Evolutionary conservation across 352 stramenopile genomes (phyloP), one percentile per base, ranked within the genome.

Genomic region (Phytophthora syringae): DNA sequence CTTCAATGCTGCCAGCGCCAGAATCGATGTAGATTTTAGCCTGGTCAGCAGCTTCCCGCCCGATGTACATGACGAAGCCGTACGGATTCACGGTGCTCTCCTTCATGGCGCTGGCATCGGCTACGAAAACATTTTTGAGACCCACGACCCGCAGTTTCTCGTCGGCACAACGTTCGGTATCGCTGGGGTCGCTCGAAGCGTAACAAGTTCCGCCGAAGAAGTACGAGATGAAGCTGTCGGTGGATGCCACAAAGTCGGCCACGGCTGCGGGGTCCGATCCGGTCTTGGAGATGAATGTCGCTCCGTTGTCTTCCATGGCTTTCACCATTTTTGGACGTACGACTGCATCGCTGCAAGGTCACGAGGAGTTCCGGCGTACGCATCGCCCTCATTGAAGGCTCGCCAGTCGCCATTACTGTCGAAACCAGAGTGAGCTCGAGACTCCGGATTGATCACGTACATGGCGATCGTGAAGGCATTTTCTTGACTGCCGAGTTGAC

Each of bases 121-220:
- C 73, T 10, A 93, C 64, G 27, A 85, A 93, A 5, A 90, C 67
- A 53, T 93, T 93, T 42, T 59, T 50, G 1, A 85, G 82, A 15
- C 79, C 84, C 0, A 89, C 24, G 1, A 92, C 74, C 7, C 69
- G 65, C 21, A 90, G 51, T 27, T 83, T 83, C 10, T 81, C 76
- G 40, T 90, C 81, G 0, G 84, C 81, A 37, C 79, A 89, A 15
- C 79, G 79, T 27, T 86, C 77, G 6, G 55, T 22, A 39, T 93
- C 84, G 12, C 20, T 64, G 0, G 45, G 47, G 18, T 90, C 77
- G 0, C 40, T 61, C 2, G 84, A 90, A 5, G 71, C 66, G 58
- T 92, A 90, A 74, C 84, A 92, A 42, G 67, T 84, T 53, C 84
- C 84, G 11, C 80, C 84, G 52, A 90, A 92, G 68, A 90, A 84